Evolutionary conservation across 495 filamentous ascomycete species (phyloP).

Genomic region (Penicillium paradoxum): DNA sequence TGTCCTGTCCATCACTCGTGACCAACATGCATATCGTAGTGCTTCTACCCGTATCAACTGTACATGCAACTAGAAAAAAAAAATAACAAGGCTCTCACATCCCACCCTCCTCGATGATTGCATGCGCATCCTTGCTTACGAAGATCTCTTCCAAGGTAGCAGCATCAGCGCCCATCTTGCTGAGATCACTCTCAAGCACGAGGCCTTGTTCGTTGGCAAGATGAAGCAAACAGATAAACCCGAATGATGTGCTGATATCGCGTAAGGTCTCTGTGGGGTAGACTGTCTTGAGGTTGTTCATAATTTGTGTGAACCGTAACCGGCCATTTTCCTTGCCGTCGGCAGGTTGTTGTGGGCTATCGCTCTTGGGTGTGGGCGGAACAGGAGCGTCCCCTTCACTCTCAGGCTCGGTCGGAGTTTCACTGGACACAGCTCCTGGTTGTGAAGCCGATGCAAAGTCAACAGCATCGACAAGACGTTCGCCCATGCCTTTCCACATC

Average conservation of each 20-base stretch:
- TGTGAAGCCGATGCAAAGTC: slow-evolving; percentile 31
- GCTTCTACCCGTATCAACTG: slow-evolving; percentile 15
- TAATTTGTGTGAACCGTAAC: slow-evolving; percentile 82
- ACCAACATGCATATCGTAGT: slow-evolving; percentile 12
- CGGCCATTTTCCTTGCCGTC: slow-evolving; percentile 34
- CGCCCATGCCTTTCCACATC: slow-evolving; percentile 85
- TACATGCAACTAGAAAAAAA: slow-evolving; percentile 18
- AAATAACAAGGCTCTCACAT: slow-evolving; percentile 24
- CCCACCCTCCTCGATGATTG: slow-evolving; percentile 37
- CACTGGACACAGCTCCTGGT: slow-evolving; percentile 18
- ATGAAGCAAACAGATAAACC: slow-evolving; percentile 95
- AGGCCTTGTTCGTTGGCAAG: slow-evolving; percentile 97
- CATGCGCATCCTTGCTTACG: slow-evolving; percentile 35
- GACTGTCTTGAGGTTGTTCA: slow-evolving; percentile 80
- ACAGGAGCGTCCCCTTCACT: slow-evolving; percentile 26
- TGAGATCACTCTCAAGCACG: slow-evolving; percentile 50
- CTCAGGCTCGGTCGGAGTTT: slow-evolving; percentile 21
- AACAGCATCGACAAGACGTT: slow-evolving; percentile 36
- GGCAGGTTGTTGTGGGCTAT: slow-evolving; percentile 18
- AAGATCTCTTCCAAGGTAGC: slow-evolving; percentile 43
- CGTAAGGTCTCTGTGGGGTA: slow-evolving; percentile 80
- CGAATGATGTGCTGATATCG: slow-evolving; percentile 95
- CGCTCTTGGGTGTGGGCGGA: slow-evolving; percentile 33
- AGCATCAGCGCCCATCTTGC: slow-evolving; percentile 20
- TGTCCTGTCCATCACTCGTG: slow-evolving; percentile 22